Base-by-base conservation (phyloP, 1,139 yeast genomes). In the Candida sanyaensis region DNA sequence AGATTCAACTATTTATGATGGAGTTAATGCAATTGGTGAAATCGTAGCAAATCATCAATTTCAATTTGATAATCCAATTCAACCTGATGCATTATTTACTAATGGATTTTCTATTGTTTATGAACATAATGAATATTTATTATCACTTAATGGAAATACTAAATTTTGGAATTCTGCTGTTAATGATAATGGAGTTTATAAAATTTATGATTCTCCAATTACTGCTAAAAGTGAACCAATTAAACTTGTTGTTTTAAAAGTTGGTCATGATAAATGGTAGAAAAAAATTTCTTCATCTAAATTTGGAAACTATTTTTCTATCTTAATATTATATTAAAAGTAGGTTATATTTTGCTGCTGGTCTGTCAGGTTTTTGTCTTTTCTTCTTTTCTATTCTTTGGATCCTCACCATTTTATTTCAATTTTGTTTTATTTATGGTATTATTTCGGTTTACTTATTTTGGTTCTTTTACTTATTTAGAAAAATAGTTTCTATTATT, bases 1-100 rank as follows among this genome's bases (percentile, higher is more conserved):
- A 7, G 27, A 34, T 7, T 26, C 44, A 27, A 34, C 34, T 5
- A 65, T 72, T 54, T 63, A 56, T 27, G 77, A 71, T 52, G 39
- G 60, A 33, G 48, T 63, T 48, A 70, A 70, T 40, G 66, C 76
- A 62, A 61, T 70, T 50, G 77, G 77, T 31, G 66, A 74, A 42
- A 71, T 72, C 61, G 77, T 70, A 48, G 74, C 76, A 47, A 72
- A 71, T 65, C 65, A 71, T 61, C 77, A 72, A 60, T 72, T 72
- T 69, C 77, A 72, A 60, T 71, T 71, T 52, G 77, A 72, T 54
- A 74, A 75, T 45, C 76, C 77, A 43, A 10, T 17, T 17, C 46
- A 44, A 33, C 10, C 42, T 3, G 46, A 45, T 45, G 46, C 50
- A n/a, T 46, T 50, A 17, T 47, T 30, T 29, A 34, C 29, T 13